These are phyloP conservation scores for Bipolaris sorokiniana DNA, from an alignment of 2,329 filamentous ascomycete species.

Conservation along the genomic window DNA sequence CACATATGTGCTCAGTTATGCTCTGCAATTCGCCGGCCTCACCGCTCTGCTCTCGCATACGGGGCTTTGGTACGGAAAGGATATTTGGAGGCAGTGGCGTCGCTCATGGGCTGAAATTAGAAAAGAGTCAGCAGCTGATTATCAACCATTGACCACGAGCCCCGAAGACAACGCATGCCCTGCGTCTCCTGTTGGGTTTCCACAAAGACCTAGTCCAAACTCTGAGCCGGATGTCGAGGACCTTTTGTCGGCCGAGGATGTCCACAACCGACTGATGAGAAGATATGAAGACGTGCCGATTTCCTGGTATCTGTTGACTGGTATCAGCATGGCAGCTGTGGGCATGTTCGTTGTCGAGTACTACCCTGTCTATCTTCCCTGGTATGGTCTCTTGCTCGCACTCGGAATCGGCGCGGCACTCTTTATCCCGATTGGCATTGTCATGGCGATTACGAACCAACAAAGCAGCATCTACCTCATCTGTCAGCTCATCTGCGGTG, in stretches of 20 bases:
- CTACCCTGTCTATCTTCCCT: constrained; percentile 76
- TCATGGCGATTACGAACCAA: constrained; percentile 92
- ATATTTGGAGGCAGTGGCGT: constrained; percentile 79
- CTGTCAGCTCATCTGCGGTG: constrained; percentile 83
- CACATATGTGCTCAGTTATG: constrained; percentile 86
- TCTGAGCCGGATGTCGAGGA: constrained; percentile 53
- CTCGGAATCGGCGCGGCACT: constrained; percentile 78
- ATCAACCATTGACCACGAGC: constrained; percentile 42
- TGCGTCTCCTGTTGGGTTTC: constrained; percentile 26
- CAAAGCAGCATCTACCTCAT: constrained; percentile 86
- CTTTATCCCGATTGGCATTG: constrained; percentile 89
- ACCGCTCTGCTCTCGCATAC: constrained; percentile 82
- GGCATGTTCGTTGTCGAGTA: constrained; percentile 87
- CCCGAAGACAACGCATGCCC: constrained; percentile 44
- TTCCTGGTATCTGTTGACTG: constrained; percentile 79
- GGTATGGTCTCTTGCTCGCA: constrained; percentile 83
- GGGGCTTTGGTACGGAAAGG: constrained; percentile 80
- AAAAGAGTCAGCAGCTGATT: constrained; percentile 36
- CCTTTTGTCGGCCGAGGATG: constrained; percentile 74
- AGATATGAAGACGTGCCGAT: constrained; percentile 82
- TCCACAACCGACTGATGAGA: constrained; percentile 83
- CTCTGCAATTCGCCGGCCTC: constrained; percentile 82
- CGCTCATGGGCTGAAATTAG: constrained; percentile 69
- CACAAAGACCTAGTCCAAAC: constrained; percentile 37
- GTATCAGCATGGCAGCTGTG: constrained; percentile 75